Evolutionary conservation across 129 eudicot genomes (phyloP), one percentile per base, ranked within the genome.

Genomic region (Ambrosia trifida): DNA sequence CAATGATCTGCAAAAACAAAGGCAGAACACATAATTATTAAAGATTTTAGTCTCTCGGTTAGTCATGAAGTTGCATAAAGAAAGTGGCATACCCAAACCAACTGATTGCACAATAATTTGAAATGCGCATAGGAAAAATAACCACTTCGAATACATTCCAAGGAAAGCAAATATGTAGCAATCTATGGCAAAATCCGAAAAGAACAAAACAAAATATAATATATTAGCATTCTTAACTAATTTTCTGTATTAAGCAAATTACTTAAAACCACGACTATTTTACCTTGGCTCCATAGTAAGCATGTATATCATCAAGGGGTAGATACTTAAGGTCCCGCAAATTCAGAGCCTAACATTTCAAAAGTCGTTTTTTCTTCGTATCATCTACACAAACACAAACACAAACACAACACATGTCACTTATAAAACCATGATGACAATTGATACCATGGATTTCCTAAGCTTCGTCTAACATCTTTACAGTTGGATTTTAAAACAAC

Each of bases 91-190:
- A 92, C 98, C 96, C 98, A 67, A 89, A 72, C 89, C 89, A 41
- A 89, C 80, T 47, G 85, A 63, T 33, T 85, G 95, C 76, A 92
- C 51, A 35, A 75, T 41, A 56, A 86, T 73, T 64, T 95, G 96
- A 44, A 92, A 66, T 5, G 82, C 78, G 30, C 95, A 96, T 7
- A 96, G 98, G 66, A 89, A 89, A 35, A 86, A 64, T 78, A 89
- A 59, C 96, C 96, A 89, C 63, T 78, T 84, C 28, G 96, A 79
- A 72, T 83, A 92, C 98, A 88, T 92, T 35, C 96, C 98, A 73
- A 89, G 94, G 72, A 92, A 92, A 28, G 95, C 85, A 92, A 92
- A 81, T 92, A 92, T 16, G 84, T 84, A 11, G 95, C 96, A 59
- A 92, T 83, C 98, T 92, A 32, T 2, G n/a, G 66, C 3, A 20